These are phyloP conservation scores for Pseudocercospora pini-densiflorae DNA, from an alignment of 2,329 filamentous ascomycete genomes.

Conservation along the genomic window DNA sequence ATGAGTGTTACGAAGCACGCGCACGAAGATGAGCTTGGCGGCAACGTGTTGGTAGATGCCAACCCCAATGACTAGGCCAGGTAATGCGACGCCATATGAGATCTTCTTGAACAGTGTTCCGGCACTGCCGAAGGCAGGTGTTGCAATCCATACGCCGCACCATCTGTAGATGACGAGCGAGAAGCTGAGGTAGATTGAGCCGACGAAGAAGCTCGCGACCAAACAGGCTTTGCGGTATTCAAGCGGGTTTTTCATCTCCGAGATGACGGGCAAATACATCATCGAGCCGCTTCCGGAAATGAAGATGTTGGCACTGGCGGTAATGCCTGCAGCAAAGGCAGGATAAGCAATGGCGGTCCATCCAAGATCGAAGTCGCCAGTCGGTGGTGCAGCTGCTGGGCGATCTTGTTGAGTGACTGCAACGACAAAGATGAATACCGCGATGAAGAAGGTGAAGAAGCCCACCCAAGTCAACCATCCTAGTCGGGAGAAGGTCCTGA, in stretches of 20 bases:
- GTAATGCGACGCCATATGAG: constrained; percentile 62
- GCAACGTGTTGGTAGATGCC: constrained; percentile 53
- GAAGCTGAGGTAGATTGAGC: constrained; percentile 60
- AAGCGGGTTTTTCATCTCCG: constrained; percentile 64
- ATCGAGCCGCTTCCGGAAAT: constrained; percentile 61
- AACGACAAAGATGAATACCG: constrained; percentile 46
- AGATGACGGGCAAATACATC: constrained; percentile 66
- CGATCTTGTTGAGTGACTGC: constrained; percentile 61
- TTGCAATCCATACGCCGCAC: constrained; percentile 65
- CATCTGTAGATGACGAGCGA: constrained; percentile 63
- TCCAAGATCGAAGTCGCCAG: constrained; percentile 62
- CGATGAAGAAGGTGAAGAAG: constrained; percentile 61
- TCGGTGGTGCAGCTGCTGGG: constrained; percentile 63
- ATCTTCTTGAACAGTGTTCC: constrained; percentile 64
- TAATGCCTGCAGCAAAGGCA: constrained; percentile 62
- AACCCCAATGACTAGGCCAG: constrained; percentile 57
- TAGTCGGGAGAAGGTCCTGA: constrained; percentile 27
- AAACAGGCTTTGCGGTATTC: constrained; percentile 63
- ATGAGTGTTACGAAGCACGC: constrained; percentile 54
- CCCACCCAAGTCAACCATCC: constrained; percentile 65
- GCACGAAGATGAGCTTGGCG: constrained; percentile 60
- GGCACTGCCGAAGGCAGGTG: constrained; percentile 64
- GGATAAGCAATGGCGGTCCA: constrained; percentile 61
- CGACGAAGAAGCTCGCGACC: constrained; percentile 62
- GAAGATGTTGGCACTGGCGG: constrained; percentile 62